Evolutionary conservation across 169 alveolate genomes (phyloP).

Genomic region (Cryptosporidium viatorum): DNA sequence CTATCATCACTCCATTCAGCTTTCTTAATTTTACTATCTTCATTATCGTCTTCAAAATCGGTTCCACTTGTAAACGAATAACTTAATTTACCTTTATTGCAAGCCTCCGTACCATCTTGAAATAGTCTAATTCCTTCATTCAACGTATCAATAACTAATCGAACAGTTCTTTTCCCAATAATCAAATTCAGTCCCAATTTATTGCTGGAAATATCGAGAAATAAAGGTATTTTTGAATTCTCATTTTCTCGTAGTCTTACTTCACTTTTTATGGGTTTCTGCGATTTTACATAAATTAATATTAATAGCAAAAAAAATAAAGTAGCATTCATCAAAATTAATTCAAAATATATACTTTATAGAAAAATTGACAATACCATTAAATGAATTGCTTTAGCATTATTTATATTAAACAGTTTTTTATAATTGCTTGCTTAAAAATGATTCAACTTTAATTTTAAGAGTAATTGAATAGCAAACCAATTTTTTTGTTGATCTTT

Average conservation of each 20-base stretch:
- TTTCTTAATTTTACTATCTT: background rate
- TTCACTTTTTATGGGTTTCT: background rate
- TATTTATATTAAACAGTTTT: background rate
- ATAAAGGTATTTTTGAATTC: background rate
- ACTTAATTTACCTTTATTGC: conserved; percentile 12
- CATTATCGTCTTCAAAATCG: background rate
- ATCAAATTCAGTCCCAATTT: conserved; percentile 32
- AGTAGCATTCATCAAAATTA: conserved; percentile 1
- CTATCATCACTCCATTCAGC: background rate
- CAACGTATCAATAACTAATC: conserved; percentile 40
- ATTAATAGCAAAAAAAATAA: background rate
- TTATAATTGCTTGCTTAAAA: background rate
- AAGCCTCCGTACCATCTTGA: conserved; percentile 57
- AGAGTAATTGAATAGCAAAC: too few relatives aligned
- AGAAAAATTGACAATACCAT: background rate
- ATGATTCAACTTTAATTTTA: too few relatives aligned
- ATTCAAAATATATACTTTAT: background rate
- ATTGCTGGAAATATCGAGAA: conserved; percentile 9
- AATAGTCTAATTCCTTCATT: conserved; percentile 61
- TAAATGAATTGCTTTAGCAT: background rate
- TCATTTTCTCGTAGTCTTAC: background rate
- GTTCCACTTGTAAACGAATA: background rate
- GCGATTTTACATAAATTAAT: background rate
- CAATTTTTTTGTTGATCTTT: background rate
- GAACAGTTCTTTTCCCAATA: conserved; percentile 22